Base-by-base conservation (phyloP, 768 basidiomycete species). In the Lepiota brunneoincarnata region DNA sequence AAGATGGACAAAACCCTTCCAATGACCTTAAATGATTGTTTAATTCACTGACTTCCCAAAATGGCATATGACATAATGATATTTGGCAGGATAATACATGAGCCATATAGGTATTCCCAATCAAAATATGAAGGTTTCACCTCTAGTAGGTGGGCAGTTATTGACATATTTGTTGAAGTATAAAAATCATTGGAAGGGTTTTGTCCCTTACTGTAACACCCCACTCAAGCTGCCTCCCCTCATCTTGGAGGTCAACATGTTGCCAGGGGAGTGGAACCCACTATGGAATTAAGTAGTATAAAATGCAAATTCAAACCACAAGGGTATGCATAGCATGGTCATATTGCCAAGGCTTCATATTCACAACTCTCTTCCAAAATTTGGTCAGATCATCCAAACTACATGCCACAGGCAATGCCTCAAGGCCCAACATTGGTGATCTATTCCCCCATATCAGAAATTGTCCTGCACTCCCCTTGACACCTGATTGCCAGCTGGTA, bases 261-360 rank as follows among this genome's bases (percentile, higher is more conserved):
- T 70, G 66, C 80, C 80, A 81, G 4, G 77, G 73, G 24, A 81
- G 67, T 3, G 79, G 78, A 38, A 79, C 63, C 53, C 80, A 80
- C 80, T 81, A 50, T 10, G 23, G 5, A 44, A 37, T 51, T 7
- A 54, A n/a, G n/a, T n/a, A n/a, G 40, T 20, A 37, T 17, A 6
- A 67, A 61, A 50, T 62, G 58, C 65, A 64, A 73, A 36, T 59
- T 14, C 65, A 48, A 31, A 63, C 66, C 2, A 61, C 63, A 58
- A 36, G 24, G 20, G 40, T 28, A 7, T 72, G 49, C 57, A 79
- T 79, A 2, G 76, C 78, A 53, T 82, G 78, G 61, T 89, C 87
- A 56, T 87, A 87, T 14, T 75, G 72, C 84, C 86, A 88, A 14
- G 87, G 84, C 51, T 78, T 77, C 66, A 80, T 81, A 41, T 69